These are phyloP conservation scores for Cryptococcus jaspeensis DNA, from an alignment of 1,284 basidiomycete species.

Conservation along the genomic window DNA sequence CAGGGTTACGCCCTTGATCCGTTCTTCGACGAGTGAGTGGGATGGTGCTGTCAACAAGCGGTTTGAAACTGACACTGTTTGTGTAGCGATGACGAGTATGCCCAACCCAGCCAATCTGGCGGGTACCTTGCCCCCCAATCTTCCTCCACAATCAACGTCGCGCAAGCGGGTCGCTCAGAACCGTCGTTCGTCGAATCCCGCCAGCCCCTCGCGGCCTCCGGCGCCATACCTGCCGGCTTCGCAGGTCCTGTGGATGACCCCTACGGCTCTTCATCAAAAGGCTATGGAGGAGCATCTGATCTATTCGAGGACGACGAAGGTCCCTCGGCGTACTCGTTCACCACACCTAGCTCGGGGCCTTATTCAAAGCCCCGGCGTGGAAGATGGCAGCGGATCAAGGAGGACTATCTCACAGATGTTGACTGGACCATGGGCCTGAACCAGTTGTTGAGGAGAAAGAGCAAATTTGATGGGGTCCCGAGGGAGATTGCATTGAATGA, in stretches of 20 bases:
- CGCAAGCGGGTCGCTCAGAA: slow-evolving; percentile 26
- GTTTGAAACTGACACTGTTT: background rate
- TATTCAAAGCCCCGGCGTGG: slow-evolving; percentile 28
- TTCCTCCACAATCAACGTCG: slow-evolving; percentile 28
- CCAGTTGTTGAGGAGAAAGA: slow-evolving; percentile 37
- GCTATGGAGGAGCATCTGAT: slow-evolving; percentile 24
- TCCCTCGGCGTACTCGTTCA: slow-evolving; percentile 43
- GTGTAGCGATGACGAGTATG: slow-evolving; percentile 47
- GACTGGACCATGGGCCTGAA: slow-evolving; percentile 50
- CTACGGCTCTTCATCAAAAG: slow-evolving; percentile 14
- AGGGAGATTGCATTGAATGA: slow-evolving; percentile 67
- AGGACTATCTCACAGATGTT: slow-evolving; percentile 44
- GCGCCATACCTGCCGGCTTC: slow-evolving; percentile 41
- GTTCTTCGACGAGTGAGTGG: slow-evolving; percentile 51
- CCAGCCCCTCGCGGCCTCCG: slow-evolving; percentile 39
- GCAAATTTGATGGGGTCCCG: slow-evolving; percentile 48
- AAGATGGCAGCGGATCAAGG: slow-evolving; percentile 38
- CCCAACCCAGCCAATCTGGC: slow-evolving; percentile 24
- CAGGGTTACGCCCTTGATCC: slow-evolving; percentile 47
- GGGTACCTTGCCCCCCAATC: slow-evolving; percentile 37
- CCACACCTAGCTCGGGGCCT: slow-evolving; percentile 29
- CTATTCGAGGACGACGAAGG: slow-evolving; percentile 46
- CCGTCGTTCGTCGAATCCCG: slow-evolving; percentile 31
- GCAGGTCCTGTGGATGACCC: slow-evolving; percentile 13
- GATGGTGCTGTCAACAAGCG: background rate